Percentiles rank a stretch among this genome's conserved stretches.
phyloP scores from a whole-genome alignment of 176 grass and related monocot genomes.

The Carex pumila region DNA sequence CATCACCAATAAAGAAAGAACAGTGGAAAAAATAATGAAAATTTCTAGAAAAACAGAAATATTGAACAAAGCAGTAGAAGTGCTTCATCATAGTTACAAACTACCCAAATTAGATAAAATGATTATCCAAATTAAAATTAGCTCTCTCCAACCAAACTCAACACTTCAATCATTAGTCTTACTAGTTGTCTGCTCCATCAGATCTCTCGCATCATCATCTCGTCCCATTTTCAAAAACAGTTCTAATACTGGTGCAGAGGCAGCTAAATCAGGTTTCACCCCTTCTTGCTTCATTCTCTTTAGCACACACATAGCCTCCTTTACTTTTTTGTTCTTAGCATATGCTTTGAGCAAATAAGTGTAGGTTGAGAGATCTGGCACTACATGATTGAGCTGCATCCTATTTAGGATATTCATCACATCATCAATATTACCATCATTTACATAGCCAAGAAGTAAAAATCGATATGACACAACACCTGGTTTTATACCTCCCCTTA shows the following conservation, averaged over 20 bases:
- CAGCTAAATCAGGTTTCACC: not conserved
- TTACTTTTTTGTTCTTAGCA: not conserved
- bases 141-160: too few species aligned
- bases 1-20: too few species aligned
- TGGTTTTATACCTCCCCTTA: not conserved
- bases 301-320: not conserved
- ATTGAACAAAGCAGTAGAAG: too few species aligned
- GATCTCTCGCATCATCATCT: not conserved
- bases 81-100: not conserved
- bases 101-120: not conserved
- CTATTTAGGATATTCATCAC: not conserved
- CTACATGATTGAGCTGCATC: not conserved
- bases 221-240: not conserved
- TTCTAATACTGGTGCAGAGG: not conserved
- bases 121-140: not conserved
- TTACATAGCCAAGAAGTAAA: not conserved
- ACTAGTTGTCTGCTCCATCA: not conserved
- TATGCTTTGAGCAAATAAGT: not conserved
- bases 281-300: not conserved
- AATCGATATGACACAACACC: not conserved
- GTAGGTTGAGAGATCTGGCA: not conserved
- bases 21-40: too few species aligned
- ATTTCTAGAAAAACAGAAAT: too few species aligned
- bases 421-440: not conserved
- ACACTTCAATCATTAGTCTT: not conserved